A percentile compares a stretch with the other conserved stretches of the same genome.
phyloP scores from a whole-genome alignment of 2,329 filamentous ascomycete species.

The Aureobasidium mangrovei region DNA sequence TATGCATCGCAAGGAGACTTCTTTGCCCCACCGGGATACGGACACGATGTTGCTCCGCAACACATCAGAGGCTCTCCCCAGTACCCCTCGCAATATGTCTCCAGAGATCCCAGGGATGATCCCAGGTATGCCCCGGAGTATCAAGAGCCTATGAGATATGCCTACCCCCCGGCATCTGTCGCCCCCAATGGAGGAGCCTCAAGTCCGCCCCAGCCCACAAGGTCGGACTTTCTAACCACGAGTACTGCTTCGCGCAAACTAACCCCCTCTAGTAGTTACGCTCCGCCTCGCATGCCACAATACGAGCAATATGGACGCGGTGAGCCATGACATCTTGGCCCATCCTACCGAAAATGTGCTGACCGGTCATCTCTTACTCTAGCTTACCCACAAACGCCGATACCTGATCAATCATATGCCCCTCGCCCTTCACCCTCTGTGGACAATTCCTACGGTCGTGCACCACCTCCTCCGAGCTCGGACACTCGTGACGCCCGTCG shows the following conservation, averaged over 20 bases:
- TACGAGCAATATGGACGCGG: slow-evolving; percentile 16
- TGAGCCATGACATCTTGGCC: slow-evolving; percentile 4
- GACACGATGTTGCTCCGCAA: slow-evolving; percentile 1
- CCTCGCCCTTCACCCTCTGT: slow-evolving; percentile 6
- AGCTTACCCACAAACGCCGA: slow-evolving; percentile 2
- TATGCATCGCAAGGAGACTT: slow-evolving; percentile 8
- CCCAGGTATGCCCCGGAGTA: slow-evolving; percentile 14
- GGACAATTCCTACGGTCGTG: not conserved
- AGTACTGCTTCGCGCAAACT: not conserved
- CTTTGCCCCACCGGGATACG: slow-evolving; percentile 1
- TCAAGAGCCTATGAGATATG: slow-evolving; percentile 25
- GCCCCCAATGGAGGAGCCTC: not conserved
- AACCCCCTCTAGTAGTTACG: slow-evolving; percentile 9
- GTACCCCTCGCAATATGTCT: not conserved
- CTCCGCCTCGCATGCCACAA: slow-evolving; percentile 3
- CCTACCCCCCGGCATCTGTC: slow-evolving; percentile 5
- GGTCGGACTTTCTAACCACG: slow-evolving; percentile 6
- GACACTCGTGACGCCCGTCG: slow-evolving; percentile 12
- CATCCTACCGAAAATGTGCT: not conserved
- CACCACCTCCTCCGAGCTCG: slow-evolving; percentile 1
- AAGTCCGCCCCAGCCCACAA: slow-evolving; percentile 6
- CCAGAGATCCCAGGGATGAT: slow-evolving; percentile 20
- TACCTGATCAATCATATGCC: slow-evolving; percentile 7
- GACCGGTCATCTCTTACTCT: not conserved
- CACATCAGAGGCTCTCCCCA: slow-evolving; percentile 10